Percentiles rank a stretch among this genome's conserved stretches.
Evolutionary conservation across 352 stramenopile genomes (phyloP).

Genomic region (Aphanomyces invadans): DNA sequence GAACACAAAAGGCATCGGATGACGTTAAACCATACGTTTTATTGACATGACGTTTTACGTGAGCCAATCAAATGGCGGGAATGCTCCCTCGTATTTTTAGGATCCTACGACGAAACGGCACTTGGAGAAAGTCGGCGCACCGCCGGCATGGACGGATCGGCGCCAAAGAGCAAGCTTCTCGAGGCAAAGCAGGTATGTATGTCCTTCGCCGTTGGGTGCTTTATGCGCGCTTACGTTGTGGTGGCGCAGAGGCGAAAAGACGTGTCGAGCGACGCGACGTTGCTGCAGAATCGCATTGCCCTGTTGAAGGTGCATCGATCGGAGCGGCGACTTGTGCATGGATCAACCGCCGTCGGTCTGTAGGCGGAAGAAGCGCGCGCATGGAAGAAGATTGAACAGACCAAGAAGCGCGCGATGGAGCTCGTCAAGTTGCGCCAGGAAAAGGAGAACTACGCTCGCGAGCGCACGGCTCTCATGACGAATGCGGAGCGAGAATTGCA

Average conservation of each 20-base stretch:
- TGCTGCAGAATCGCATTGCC: conserved; percentile 74
- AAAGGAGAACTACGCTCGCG: conserved; percentile 51
- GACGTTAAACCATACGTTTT: background rate
- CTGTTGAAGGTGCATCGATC: conserved; percentile 58
- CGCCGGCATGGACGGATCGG: conserved; percentile 34
- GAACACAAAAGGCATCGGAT: too few relatives aligned
- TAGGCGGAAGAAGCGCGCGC: conserved; percentile 65
- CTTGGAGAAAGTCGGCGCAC: too few relatives aligned
- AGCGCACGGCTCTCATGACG: conserved; percentile 51
- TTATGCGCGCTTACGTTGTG: too few relatives aligned
- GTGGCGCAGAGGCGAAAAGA: conserved; percentile 60
- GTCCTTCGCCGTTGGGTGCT: background rate
- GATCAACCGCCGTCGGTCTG: background rate
- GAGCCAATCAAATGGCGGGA: background rate
- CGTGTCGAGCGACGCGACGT: conserved; percentile 56
- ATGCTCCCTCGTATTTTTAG: background rate
- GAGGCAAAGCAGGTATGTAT: conserved; percentile 64
- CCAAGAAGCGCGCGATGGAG: conserved; percentile 55
- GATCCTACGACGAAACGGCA: too few relatives aligned
- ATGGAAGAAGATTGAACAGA: conserved; percentile 84
- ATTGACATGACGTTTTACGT: background rate
- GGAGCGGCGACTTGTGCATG: too few relatives aligned
- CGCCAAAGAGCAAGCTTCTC: conserved; percentile 54
- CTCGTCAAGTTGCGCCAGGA: conserved; percentile 58
- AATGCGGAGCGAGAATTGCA: conserved; percentile 56